Evolutionary conservation across 768 basidiomycete genomes (phyloP).

Genomic region (Boletus rex-veris): DNA sequence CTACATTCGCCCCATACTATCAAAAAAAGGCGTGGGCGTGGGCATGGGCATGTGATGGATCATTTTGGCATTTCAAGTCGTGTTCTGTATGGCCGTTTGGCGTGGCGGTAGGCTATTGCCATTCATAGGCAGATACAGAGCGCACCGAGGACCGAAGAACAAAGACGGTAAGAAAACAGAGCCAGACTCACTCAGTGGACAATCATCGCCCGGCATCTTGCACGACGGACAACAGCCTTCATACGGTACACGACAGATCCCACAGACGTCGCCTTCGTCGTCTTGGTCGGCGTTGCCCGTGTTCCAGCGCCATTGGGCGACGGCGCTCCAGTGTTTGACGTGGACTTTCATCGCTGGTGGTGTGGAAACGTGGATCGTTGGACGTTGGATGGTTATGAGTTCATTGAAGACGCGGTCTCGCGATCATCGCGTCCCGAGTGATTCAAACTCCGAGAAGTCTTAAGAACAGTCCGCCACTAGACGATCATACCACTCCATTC

Average conservation of each 20-base stretch:
- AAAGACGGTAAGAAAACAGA: background rate
- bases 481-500: too few relatives aligned
- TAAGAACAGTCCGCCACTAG: too few relatives aligned
- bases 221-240: constrained; percentile 96
- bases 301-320: constrained; percentile 90
- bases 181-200: constrained; percentile 73
- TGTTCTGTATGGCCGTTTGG: too few relatives aligned
- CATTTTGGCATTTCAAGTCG: too few relatives aligned
- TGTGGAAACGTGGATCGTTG: background rate
- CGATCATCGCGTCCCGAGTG: too few relatives aligned
- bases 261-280: constrained; percentile 67
- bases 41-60: too few relatives aligned
- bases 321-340: constrained; percentile 83
- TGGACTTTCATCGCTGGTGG: constrained; percentile 60
- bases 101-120: too few relatives aligned
- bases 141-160: background rate
- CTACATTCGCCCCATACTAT: constrained; percentile 98
- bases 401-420: too few relatives aligned
- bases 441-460: too few relatives aligned
- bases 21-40: too few relatives aligned
- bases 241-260: constrained; percentile 87
- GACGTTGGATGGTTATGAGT: too few relatives aligned
- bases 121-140: too few relatives aligned
- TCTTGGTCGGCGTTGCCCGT: constrained; percentile 36
- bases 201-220: constrained; percentile 95